Conservation (phyloP, 345 rosid genomes). For the Salix purpurea region DNA sequence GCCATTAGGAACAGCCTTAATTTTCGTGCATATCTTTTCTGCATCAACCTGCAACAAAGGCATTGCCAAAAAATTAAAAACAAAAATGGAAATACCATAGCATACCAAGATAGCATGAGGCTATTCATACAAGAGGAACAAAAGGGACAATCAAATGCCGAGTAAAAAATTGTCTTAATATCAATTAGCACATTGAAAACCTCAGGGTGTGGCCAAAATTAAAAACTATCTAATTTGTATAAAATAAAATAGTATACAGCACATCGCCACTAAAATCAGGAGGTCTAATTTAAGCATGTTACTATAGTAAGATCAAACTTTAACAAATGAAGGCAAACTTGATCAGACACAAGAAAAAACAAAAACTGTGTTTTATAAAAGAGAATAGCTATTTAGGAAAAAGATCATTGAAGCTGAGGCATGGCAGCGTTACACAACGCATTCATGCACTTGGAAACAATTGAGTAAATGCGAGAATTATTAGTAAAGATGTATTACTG, state of each 20-base stretch:
- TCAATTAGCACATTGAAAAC: neutral
- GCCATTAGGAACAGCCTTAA: conserved; percentile 44
- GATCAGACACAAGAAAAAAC: no score
- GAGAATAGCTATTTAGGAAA: no score
- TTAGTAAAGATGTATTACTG: no score
- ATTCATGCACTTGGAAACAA: no score
- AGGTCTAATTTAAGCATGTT: no score
- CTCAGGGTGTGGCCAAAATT: neutral
- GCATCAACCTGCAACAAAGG: conserved; percentile 55
- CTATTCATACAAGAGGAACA: neutral
- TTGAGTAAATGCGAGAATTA: no score
- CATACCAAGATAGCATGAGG: neutral
- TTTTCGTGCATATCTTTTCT: conserved; percentile 50
- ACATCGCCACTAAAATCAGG: neutral
- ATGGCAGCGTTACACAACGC: no score
- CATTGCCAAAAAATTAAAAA: conserved; percentile 2
- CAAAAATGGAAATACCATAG: neutral
- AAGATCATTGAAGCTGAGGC: no score
- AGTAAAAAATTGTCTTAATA: neutral
- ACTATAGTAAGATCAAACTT: no score
- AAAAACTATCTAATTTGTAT: neutral
- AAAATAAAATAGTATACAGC: neutral
- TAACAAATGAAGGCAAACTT: no score
- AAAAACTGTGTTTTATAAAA: no score
- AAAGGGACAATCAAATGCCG: neutral